Evolutionary conservation across 768 basidiomycete species (phyloP).

Genomic region (Tulasnella sp.): DNA sequence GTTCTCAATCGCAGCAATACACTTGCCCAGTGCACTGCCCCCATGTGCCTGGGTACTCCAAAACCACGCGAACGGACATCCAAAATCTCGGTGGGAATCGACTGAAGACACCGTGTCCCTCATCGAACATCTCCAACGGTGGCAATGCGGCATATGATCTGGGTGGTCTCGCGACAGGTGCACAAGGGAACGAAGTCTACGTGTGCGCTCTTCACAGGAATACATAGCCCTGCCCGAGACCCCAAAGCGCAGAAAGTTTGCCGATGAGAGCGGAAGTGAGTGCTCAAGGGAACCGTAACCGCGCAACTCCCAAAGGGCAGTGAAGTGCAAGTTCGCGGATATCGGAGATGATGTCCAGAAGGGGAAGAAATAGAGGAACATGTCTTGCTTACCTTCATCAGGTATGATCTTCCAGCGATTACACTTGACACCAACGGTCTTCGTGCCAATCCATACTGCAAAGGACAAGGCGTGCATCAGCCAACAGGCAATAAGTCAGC

Average conservation of each 20-base stretch:
- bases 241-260: neutral
- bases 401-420: conserved; percentile 71
- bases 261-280: neutral
- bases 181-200: neutral
- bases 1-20: neutral
- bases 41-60: neutral
- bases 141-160: too few species aligned
- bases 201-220: neutral
- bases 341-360: too few species aligned
- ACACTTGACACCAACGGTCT: conserved; percentile 68
- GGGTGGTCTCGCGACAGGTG: neutral
- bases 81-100: neutral
- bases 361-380: too few species aligned
- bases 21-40: neutral
- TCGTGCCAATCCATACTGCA: conserved; percentile 65
- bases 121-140: too few species aligned
- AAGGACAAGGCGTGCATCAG: neutral
- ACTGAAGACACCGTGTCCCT: neutral
- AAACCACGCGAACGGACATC: neutral
- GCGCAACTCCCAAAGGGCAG: neutral
- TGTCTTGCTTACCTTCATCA: conserved; percentile 70
- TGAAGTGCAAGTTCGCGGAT: too few species aligned
- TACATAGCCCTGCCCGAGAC: neutral
- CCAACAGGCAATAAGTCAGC: neutral
- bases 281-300: neutral